Conservation (phyloP, 2,329 filamentous ascomycete genomes). For the Aureobasidium sp. region DNA sequence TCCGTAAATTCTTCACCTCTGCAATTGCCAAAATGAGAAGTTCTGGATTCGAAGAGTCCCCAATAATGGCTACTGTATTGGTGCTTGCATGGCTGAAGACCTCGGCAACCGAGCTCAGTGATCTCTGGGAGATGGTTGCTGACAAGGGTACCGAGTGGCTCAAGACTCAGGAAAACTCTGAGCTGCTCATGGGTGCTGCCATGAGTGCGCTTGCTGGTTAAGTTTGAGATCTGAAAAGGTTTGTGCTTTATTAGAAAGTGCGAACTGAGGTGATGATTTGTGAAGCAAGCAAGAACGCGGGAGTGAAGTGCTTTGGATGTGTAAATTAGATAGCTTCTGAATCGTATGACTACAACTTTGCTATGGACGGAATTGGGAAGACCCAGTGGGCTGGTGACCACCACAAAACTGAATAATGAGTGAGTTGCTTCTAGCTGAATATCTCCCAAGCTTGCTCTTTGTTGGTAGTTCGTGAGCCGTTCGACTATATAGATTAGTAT, state of each 20-base stretch:
- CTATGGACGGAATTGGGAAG: background rate
- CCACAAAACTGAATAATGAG: too few species aligned
- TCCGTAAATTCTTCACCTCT: constrained; percentile 24
- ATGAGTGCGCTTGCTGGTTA: background rate
- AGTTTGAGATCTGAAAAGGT: background rate
- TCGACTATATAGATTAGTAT: too few species aligned
- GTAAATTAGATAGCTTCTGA: background rate
- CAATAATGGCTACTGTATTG: constrained; percentile 32
- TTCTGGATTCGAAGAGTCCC: constrained; percentile 16
- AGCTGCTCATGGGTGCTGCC: background rate
- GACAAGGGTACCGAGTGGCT: constrained; percentile 54
- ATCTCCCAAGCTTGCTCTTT: too few species aligned
- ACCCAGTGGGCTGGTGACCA: background rate
- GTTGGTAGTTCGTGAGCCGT: too few species aligned
- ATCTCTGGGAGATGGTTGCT: constrained; percentile 58
- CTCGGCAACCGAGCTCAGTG: constrained; percentile 40
- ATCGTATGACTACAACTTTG: background rate
- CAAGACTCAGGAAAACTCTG: constrained; percentile 12
- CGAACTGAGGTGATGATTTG: fast-evolving
- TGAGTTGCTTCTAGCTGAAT: too few species aligned
- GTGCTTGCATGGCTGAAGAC: constrained; percentile 46
- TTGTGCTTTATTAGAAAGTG: too few species aligned
- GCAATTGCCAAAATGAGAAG: constrained; percentile 11
- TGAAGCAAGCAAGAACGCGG: background rate
- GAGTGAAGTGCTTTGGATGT: too few species aligned